Conservation (phyloP, 768 basidiomycete genomes). For the Lyophyllum semitale region DNA sequence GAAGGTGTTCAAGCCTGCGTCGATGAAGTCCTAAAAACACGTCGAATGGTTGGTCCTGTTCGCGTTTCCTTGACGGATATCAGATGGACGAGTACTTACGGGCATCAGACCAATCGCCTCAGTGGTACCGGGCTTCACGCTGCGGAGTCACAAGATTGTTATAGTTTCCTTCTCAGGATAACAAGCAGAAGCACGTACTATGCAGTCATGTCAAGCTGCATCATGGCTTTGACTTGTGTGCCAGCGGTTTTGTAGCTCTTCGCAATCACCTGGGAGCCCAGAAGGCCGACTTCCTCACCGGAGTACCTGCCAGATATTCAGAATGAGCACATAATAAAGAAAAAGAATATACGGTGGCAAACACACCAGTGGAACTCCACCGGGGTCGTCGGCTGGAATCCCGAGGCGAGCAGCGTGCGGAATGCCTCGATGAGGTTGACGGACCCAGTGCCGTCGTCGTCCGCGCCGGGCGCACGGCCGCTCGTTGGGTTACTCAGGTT, state of each 20-base stretch:
- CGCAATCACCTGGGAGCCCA: conserved; percentile 49
- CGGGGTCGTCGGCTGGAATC: conserved; percentile 40
- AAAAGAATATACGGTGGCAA: not conserved
- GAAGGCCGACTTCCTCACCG: conserved; percentile 51
- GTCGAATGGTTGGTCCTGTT: no score
- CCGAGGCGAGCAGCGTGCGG: conserved; percentile 39
- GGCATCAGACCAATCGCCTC: conserved; percentile 38
- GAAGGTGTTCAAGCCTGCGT: conserved; percentile 40
- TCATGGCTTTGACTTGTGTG: conserved; percentile 41
- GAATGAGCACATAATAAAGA: no score
- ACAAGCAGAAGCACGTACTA: conserved; percentile 26
- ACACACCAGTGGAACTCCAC: conserved; percentile 52
- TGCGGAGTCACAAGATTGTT: conserved; percentile 22
- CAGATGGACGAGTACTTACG: conserved; percentile 13
- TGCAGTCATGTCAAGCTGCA: no score
- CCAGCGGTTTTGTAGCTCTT: conserved; percentile 44
- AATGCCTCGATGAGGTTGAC: conserved; percentile 51
- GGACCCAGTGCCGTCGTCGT: conserved; percentile 45
- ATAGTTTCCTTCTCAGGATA: conserved; percentile 3
- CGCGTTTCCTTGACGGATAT: not conserved
- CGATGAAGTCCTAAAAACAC: conserved; percentile 27
- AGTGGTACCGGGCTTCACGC: conserved; percentile 44
- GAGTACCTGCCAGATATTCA: conserved; percentile 20
- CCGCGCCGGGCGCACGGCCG: conserved; percentile 36
- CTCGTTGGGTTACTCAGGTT: conserved; percentile 25